Percentiles rank a stretch among this genome's conserved stretches.
Evolutionary conservation across 768 basidiomycete species (phyloP).

Genomic region (Rubroboletus satanas): DNA sequence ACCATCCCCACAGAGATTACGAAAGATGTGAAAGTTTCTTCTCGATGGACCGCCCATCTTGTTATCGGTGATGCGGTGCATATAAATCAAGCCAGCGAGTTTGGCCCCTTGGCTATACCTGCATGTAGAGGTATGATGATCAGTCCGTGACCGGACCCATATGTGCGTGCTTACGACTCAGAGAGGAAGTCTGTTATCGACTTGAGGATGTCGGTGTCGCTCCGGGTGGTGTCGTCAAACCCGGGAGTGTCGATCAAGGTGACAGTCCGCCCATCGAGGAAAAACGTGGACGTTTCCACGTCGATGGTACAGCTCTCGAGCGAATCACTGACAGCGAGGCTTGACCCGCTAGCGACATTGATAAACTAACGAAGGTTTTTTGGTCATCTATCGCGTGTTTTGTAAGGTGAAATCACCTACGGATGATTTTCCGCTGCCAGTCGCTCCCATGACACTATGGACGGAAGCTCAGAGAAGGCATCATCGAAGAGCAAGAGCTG

Average conservation of each 20-base stretch:
- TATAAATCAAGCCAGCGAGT: slow-evolving; percentile 45
- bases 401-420: slow-evolving; percentile 5
- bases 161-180: slow-evolving; percentile 20
- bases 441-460: slow-evolving; percentile 23
- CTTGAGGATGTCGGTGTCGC: slow-evolving; percentile 43
- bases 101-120: slow-evolving; percentile 27
- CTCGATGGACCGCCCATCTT: slow-evolving; percentile 48
- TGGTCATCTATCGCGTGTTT: background rate
- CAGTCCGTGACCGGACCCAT: background rate
- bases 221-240: slow-evolving; percentile 50
- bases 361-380: slow-evolving; percentile 12
- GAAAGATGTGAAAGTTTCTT: slow-evolving; percentile 49
- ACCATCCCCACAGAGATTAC: slow-evolving; percentile 47
- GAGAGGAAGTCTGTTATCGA: slow-evolving; percentile 40
- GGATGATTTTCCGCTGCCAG: slow-evolving; percentile 24
- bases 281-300: slow-evolving; percentile 36
- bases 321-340: slow-evolving; percentile 20
- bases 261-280: slow-evolving; percentile 39
- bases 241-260: slow-evolving; percentile 58
- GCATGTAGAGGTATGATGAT: background rate
- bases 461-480: slow-evolving; percentile 1
- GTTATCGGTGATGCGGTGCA: slow-evolving; percentile 49
- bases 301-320: slow-evolving; percentile 26
- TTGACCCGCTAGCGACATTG: slow-evolving; percentile 19
- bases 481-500: background rate